A percentile compares a stretch with the other conserved stretches of the same genome.
Conservation (phyloP, 176 grass and related monocot species). For the Poa annua region DNA sequence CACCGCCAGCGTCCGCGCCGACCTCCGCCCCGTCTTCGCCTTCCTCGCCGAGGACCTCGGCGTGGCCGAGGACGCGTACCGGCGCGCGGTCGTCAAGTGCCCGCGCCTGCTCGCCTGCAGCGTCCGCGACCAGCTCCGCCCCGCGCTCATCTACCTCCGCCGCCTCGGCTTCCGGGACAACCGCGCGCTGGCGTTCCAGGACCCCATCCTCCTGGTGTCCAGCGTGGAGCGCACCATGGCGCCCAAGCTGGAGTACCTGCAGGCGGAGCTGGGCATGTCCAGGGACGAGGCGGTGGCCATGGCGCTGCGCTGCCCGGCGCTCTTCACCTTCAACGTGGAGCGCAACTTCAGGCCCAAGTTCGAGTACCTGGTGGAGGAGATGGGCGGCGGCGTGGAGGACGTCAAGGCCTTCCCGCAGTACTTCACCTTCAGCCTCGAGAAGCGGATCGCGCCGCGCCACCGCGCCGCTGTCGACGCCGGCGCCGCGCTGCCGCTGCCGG, state of each 20-base stretch:
- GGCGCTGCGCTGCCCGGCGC: slow-evolving; percentile 56
- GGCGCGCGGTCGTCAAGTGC: slow-evolving; percentile 63
- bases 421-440: slow-evolving; percentile 75
- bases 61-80: slow-evolving; percentile 44
- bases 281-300: slow-evolving; percentile 54
- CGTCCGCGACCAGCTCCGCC: slow-evolving; percentile 76
- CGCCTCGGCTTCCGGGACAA: slow-evolving; percentile 61
- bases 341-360: slow-evolving; percentile 72
- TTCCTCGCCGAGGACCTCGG: slow-evolving; percentile 72
- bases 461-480: slow-evolving; percentile 47
- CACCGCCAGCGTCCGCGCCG: slow-evolving; percentile 46
- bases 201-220: slow-evolving; percentile 72
- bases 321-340: slow-evolving; percentile 75
- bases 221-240: slow-evolving; percentile 67
- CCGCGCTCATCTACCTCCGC: slow-evolving; percentile 66
- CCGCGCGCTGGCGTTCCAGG: slow-evolving; percentile 51
- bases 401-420: slow-evolving; percentile 84
- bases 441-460: slow-evolving; percentile 71
- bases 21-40: slow-evolving; percentile 66
- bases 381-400: slow-evolving; percentile 66
- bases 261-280: slow-evolving; percentile 44
- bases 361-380: slow-evolving; percentile 57
- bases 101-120: slow-evolving; percentile 57
- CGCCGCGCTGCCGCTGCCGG: slow-evolving; percentile 53
- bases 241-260: slow-evolving; percentile 64